phyloP scores from a whole-genome alignment of 495 filamentous ascomycete species.

The Penicillium arizonense region DNA sequence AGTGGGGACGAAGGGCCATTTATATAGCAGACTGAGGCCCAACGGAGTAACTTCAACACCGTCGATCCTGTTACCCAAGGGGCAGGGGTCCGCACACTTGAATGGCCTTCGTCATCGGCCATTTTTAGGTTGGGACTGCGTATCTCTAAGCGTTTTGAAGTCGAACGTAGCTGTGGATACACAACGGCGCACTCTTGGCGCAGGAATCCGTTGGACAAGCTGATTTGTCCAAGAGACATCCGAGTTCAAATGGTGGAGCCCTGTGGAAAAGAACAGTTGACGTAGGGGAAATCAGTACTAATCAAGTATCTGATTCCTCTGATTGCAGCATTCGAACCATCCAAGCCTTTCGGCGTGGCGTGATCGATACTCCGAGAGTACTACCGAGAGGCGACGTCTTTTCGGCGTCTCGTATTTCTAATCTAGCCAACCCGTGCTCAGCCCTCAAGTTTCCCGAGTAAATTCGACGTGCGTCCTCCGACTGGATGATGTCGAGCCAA shows the following conservation, averaged over 20 bases:
- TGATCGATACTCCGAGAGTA: background rate
- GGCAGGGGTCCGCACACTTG: slow-evolving; percentile 8
- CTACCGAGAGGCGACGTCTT: background rate
- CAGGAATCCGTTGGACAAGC: slow-evolving; percentile 1
- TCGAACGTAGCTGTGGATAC: slow-evolving; percentile 4
- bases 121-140: background rate
- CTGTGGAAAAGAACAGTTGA: slow-evolving; percentile 5
- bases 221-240: slow-evolving; percentile 15
- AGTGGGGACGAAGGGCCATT: slow-evolving; percentile 21
- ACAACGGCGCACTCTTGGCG: slow-evolving; percentile 14
- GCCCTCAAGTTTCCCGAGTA: slow-evolving; percentile 4
- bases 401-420: background rate
- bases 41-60: background rate
- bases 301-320: background rate
- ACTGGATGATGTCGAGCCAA: slow-evolving; percentile 3
- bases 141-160: background rate
- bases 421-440: background rate
- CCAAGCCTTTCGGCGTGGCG: slow-evolving; percentile 7
- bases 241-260: slow-evolving; percentile 11
- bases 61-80: background rate
- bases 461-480: background rate
- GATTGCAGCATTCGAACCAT: background rate
- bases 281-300: slow-evolving; percentile 4
- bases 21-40: slow-evolving; percentile 19
- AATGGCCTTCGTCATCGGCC: slow-evolving; percentile 12